Conservation (phyloP, 768 basidiomycete species). For the Trametes villosa region DNA sequence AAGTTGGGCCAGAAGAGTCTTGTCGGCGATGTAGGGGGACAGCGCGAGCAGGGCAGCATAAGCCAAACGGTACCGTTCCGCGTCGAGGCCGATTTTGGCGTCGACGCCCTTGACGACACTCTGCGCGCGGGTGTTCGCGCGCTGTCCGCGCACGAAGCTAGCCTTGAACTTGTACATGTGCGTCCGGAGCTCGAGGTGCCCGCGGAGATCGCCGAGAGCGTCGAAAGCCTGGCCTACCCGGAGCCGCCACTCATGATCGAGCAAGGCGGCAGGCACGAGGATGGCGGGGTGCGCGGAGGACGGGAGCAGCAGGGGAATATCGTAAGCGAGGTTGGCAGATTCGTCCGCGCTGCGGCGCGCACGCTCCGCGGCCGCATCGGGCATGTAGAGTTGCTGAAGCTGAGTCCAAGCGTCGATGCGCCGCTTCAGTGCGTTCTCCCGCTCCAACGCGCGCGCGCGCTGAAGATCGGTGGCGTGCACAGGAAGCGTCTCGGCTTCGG, state of each 20-base stretch:
- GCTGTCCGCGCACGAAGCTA: background rate
- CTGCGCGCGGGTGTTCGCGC: slow-evolving; percentile 5
- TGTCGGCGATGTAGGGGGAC: background rate
- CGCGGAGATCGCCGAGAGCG: slow-evolving; percentile 7
- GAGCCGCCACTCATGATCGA: slow-evolving; percentile 1
- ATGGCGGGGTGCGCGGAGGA: background rate
- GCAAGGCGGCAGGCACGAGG: background rate
- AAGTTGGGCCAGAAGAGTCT: slow-evolving; percentile 2
- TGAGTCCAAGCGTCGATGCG: background rate
- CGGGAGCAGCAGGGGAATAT: slow-evolving; percentile 11
- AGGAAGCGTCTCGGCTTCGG: background rate
- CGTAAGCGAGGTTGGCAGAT: background rate
- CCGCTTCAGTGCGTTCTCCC: background rate
- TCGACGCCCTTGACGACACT: background rate
- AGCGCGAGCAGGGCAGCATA: background rate
- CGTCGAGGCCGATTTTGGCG: background rate
- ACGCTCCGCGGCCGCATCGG: background rate
- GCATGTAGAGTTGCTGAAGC: background rate
- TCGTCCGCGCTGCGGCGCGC: background rate
- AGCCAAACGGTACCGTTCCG: slow-evolving; percentile 3
- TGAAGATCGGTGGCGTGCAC: background rate
- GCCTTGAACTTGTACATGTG: slow-evolving; percentile 9
- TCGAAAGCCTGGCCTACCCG: slow-evolving; percentile 7
- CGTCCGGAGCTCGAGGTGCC: background rate
- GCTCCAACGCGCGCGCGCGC: background rate